Evolutionary conservation across 805 yeast genomes (phyloP).

Genomic region (Kodamaea hsintzibuensis): DNA sequence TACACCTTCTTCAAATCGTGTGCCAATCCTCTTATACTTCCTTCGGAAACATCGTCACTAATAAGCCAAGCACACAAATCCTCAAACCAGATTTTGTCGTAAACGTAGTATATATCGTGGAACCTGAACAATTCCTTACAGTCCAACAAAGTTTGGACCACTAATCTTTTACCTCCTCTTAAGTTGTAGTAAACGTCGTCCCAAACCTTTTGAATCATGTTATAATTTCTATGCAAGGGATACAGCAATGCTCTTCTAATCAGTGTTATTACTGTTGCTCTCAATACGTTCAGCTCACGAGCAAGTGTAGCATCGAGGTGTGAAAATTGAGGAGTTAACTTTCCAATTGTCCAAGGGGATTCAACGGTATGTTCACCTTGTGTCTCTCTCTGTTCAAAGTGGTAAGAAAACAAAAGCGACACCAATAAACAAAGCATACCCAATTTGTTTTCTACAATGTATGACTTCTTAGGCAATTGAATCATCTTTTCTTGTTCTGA

Average conservation of each 20-base stretch:
- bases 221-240: conserved; percentile 77
- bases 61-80: conserved; percentile 79
- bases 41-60: conserved; percentile 58
- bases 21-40: conserved; percentile 60
- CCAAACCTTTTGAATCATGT: conserved; percentile 64
- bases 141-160: conserved; percentile 60
- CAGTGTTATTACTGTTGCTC: conserved; percentile 58
- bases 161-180: conserved; percentile 65
- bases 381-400: conserved; percentile 74
- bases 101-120: conserved; percentile 84
- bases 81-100: conserved; percentile 72
- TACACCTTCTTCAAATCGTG: conserved; percentile 57
- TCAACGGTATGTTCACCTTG: conserved; percentile 74
- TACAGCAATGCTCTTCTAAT: conserved; percentile 72
- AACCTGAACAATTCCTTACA: conserved; percentile 73
- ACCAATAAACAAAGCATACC: conserved; percentile 64
- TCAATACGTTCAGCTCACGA: conserved; percentile 38
- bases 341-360: conserved; percentile 94
- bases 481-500: conserved; percentile 69
- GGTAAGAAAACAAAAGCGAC: conserved; percentile 68
- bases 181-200: conserved; percentile 67
- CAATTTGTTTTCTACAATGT: conserved; percentile 50
- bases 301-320: conserved; percentile 61
- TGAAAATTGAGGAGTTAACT: conserved; percentile 74
- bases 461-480: conserved; percentile 63